Percentiles rank a stretch among this genome's conserved stretches.
phyloP scores from a whole-genome alignment of 192 early-diverging fungal species.

The Coemansia sp. region DNA sequence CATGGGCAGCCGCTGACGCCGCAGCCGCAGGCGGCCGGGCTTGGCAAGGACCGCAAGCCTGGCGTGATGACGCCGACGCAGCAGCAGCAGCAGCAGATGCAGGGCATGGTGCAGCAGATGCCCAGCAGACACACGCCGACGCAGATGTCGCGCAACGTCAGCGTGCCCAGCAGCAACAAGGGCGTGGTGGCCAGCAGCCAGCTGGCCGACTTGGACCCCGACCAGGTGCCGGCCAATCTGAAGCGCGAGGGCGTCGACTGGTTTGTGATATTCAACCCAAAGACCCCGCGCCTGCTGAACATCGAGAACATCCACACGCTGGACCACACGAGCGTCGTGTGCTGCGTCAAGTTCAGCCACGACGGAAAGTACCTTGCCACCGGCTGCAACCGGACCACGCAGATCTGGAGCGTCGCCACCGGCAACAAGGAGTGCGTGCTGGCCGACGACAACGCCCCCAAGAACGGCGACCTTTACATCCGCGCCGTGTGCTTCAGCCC shows the following conservation, averaged over 20 bases:
- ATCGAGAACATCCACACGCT: constrained; percentile 66
- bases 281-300: constrained; percentile 59
- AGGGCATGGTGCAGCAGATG: constrained; percentile 29
- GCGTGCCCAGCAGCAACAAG: constrained; percentile 14
- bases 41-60: constrained; percentile 51
- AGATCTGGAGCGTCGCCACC: constrained; percentile 83
- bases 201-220: constrained; percentile 77
- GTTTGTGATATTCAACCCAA: constrained; percentile 81
- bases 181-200: constrained; percentile 43
- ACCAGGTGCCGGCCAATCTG: constrained; percentile 67
- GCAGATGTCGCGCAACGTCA: constrained; percentile 35
- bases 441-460: constrained; percentile 71
- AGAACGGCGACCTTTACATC: constrained; percentile 90
- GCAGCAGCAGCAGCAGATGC: constrained; percentile 28
- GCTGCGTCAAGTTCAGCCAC: constrained; percentile 93
- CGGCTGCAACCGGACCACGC: constrained; percentile 88
- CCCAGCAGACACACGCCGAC: constrained; percentile 44
- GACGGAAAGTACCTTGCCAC: constrained; percentile 92
- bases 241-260: constrained; percentile 85
- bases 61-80: constrained; percentile 44
- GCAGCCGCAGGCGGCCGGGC: constrained; percentile 34
- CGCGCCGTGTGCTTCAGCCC: constrained; percentile 96
- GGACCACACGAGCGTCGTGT: constrained; percentile 85
- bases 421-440: constrained; percentile 77
- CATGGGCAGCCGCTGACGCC: constrained; percentile 54